Percentiles rank a stretch among this genome's conserved stretches.
phyloP scores from a whole-genome alignment of 345 rosid species.

The Cardiospermum halicacabum region DNA sequence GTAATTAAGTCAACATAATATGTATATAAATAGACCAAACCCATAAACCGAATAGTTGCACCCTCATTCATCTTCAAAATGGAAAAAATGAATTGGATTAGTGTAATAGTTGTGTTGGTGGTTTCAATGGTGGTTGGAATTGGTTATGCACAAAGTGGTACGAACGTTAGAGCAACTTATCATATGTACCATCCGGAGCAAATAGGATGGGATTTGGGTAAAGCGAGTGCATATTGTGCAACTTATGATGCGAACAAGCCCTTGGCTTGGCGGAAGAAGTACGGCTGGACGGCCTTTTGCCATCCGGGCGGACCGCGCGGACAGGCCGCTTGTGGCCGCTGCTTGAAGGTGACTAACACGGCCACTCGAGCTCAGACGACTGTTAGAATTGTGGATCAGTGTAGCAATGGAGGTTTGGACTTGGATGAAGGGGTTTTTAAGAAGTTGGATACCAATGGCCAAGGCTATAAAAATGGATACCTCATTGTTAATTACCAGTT shows the following conservation, averaged over 20 bases:
- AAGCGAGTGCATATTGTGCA: constrained; percentile 52
- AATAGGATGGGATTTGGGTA: constrained; percentile 40
- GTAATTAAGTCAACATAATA: no score
- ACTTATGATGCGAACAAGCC: constrained; percentile 64
- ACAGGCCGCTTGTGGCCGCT: constrained; percentile 51
- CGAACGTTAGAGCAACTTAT: constrained; percentile 57
- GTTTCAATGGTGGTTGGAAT: not conserved
- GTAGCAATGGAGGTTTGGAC: constrained; percentile 58
- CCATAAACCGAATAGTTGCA: no score
- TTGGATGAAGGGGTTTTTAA: constrained; percentile 44
- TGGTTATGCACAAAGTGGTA: constrained; percentile 29
- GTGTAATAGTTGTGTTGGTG: not conserved
- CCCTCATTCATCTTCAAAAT: not conserved
- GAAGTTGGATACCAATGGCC: constrained; percentile 39
- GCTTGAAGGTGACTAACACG: constrained; percentile 62
- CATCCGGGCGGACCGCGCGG: constrained; percentile 56
- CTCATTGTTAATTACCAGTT: constrained; percentile 35
- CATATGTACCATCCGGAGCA: constrained; percentile 42
- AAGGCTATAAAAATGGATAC: constrained; percentile 33
- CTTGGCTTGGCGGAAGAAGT: constrained; percentile 46
- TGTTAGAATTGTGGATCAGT: constrained; percentile 65
- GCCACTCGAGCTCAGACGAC: constrained; percentile 35
- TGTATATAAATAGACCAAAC: no score
- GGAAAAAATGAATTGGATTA: not conserved
- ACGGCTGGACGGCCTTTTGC: constrained; percentile 71